Base-by-base conservation (phyloP, 202 grass and related monocot species). In the Carex sylvatica region DNA sequence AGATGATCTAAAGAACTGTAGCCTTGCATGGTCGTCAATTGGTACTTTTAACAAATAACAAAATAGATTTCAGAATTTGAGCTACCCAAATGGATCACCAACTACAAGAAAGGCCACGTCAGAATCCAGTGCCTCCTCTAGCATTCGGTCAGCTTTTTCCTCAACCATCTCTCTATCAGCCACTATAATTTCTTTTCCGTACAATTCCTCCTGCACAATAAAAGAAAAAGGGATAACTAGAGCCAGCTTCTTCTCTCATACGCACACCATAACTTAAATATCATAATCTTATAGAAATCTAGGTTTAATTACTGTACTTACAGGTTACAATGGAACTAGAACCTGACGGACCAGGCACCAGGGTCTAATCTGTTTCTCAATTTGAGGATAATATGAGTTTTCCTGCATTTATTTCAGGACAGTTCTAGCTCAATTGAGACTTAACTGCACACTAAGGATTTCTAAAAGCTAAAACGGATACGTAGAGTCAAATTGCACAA, bases 151-250 rank as follows among this genome's bases (percentile, higher is more conserved):
- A 3, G 93, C 90, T 28, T 70, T 84, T 85, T 95, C 95, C 82
- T 95, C 95, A 28, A 95, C 95, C 95, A 95, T 98, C 76, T 98
- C 95, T 61, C 95, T 88, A 54, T 98, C 95, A 3, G 91, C 92
- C 6, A 95, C 87, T 35, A 88, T 68, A 78, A 98, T 86, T 83
- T 98, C 87, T 65, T 90, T 98, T 14, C 87, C 95, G 30, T 98
- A 98, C 44, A 98, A 80, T 84, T 90, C 88, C 87, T 98, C 92
- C 92, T 95, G 86, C 38, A 42, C 13, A 68, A 58, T 31, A n/a
- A 22, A 26, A 60, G 5, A n/a, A 8, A 61, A 61, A 72, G 36
- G 40, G 10, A 13, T 26, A 46, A 49, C 20, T 23, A 11, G 16
- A 77, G 24, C 28, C 52, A 77, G 52, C 26, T 58, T 58, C 19